phyloP scores from a whole-genome alignment of 2,329 filamentous ascomycete species.

The Pseudogymnoascus sp. region DNA sequence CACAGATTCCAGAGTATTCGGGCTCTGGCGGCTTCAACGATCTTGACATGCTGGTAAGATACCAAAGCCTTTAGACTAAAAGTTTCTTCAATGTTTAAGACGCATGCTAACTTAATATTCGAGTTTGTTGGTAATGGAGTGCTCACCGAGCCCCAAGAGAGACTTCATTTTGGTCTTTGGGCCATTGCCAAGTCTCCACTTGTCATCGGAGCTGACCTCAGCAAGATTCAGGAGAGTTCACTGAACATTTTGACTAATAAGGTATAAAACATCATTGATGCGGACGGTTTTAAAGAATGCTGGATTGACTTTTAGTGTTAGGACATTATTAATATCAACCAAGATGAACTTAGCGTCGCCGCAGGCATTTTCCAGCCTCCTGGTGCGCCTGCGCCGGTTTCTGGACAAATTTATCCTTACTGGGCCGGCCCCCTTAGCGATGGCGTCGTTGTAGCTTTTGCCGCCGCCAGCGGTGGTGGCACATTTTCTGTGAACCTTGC shows the following conservation, averaged over 20 bases:
- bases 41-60: slow-evolving; percentile 33
- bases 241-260: neutral
- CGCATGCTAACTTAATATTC: neutral
- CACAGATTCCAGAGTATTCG: slow-evolving; percentile 30
- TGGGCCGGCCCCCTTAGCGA: slow-evolving; percentile 33
- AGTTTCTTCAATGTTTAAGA: neutral
- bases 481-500: slow-evolving; percentile 39
- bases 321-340: slow-evolving; percentile 11
- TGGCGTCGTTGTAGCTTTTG: slow-evolving; percentile 31
- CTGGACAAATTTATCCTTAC: slow-evolving; percentile 35
- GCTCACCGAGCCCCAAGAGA: slow-evolving; percentile 30
- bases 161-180: slow-evolving; percentile 36
- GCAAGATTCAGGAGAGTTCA: neutral
- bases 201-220: slow-evolving; percentile 16
- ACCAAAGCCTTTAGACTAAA: neutral
- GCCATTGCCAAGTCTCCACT: slow-evolving; percentile 30
- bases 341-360: slow-evolving; percentile 30
- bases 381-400: slow-evolving; percentile 31
- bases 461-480: slow-evolving; percentile 32
- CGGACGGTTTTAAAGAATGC: neutral
- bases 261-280: neutral
- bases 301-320: neutral
- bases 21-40: slow-evolving; percentile 34
- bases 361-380: slow-evolving; percentile 29
- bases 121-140: slow-evolving; percentile 29